Percentiles rank a stretch among this genome's conserved stretches.
These are phyloP conservation scores for Populus simonii DNA, from an alignment of 345 rosid species.

Conservation along the genomic window DNA sequence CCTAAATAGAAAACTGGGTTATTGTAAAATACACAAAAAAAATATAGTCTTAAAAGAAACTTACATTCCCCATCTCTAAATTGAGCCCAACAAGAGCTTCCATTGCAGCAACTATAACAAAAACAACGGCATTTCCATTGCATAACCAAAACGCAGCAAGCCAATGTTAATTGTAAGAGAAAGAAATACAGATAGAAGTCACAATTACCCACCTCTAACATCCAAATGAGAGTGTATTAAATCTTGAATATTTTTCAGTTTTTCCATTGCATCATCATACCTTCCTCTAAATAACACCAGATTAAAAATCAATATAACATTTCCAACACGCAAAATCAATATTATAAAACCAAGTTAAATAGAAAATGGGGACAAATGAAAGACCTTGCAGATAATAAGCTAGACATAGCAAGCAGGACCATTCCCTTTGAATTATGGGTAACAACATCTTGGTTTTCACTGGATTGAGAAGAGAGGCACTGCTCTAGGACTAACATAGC, in stretches of 20 bases:
- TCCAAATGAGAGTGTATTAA: constrained; percentile 36
- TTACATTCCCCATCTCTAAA: constrained; percentile 65
- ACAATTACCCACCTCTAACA: constrained; percentile 46
- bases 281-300: constrained; percentile 45
- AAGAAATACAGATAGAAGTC: background rate
- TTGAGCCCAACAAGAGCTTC: constrained; percentile 75
- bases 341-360: background rate
- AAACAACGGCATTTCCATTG: background rate
- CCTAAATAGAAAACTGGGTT: background rate
- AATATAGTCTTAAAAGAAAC: background rate
- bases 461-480: constrained; percentile 56
- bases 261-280: constrained; percentile 60
- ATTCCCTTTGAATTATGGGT: constrained; percentile 55
- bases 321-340: background rate
- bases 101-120: constrained; percentile 52
- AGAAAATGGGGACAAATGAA: background rate
- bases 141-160: background rate
- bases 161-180: background rate
- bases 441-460: constrained; percentile 38
- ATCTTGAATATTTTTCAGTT: constrained; percentile 41
- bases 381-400: constrained; percentile 63
- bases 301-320: background rate
- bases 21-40: background rate
- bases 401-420: constrained; percentile 81
- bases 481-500: constrained; percentile 83